Percentiles rank a stretch among this genome's conserved stretches.
phyloP scores from a whole-genome alignment of 164 flowering plant species.

The Chimonanthus salicifolius region DNA sequence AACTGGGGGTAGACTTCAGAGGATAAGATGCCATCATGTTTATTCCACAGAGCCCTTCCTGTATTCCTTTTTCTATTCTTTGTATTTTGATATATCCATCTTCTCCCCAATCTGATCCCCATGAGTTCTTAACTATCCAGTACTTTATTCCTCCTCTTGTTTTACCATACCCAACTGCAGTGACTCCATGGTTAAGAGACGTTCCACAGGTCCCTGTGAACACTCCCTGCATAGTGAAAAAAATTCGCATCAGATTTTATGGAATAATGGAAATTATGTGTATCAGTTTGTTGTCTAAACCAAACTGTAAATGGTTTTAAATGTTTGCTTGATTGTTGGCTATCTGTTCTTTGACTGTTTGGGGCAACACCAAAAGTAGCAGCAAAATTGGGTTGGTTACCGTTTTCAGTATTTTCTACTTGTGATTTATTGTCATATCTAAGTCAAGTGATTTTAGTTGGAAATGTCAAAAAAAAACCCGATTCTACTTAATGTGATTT shows the following conservation, averaged over 20 bases:
- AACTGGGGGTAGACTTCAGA: constrained; percentile 13
- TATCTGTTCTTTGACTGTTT: background rate
- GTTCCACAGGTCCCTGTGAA: constrained; percentile 26
- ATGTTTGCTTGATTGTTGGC: background rate
- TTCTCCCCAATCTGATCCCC: constrained; percentile 34
- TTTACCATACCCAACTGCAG: constrained; percentile 27
- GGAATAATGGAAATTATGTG: background rate
- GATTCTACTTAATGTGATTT: no score
- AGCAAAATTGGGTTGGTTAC: background rate
- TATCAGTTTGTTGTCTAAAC: background rate
- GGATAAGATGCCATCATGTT: constrained; percentile 27
- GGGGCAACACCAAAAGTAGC: background rate
- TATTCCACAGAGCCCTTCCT: constrained; percentile 29
- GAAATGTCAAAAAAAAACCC: no score
- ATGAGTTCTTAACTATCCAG: constrained; percentile 36
- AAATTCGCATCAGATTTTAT: background rate
- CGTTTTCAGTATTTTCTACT: background rate
- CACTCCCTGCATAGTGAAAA: constrained; percentile 19
- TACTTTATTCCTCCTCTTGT: constrained; percentile 19
- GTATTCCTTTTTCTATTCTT: background rate
- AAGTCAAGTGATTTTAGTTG: no score
- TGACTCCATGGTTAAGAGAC: constrained; percentile 27
- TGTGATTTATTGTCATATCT: background rate
- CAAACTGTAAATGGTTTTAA: background rate
- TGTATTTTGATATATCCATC: constrained; percentile 26